These are phyloP conservation scores for Pelargonium citronellum DNA, from an alignment of 441 rosid species.

Conservation along the genomic window DNA sequence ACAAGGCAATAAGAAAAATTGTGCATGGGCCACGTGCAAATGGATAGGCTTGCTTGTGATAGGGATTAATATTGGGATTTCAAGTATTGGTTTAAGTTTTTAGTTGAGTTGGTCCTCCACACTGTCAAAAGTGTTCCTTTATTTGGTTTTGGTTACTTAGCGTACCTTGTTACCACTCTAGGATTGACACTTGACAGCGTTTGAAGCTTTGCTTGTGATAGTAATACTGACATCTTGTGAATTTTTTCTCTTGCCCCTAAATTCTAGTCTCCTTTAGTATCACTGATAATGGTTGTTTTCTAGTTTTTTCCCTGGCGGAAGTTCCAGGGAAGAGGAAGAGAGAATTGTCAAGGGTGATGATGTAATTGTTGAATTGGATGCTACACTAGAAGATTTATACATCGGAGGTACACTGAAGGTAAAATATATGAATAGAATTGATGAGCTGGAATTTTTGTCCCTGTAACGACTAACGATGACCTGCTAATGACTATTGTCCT, in stretches of 20 bases:
- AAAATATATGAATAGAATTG: constrained; percentile 14
- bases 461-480: no score
- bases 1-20: no score
- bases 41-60: no score
- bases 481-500: background rate
- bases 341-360: constrained; percentile 80
- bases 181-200: no score
- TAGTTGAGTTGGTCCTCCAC: no score
- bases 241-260: background rate
- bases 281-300: constrained; percentile 8
- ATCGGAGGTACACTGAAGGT: constrained; percentile 95
- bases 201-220: background rate
- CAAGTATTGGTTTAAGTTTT: no score
- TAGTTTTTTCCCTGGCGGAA: constrained; percentile 76
- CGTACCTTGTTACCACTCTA: no score
- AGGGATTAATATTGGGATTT: no score
- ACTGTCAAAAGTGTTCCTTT: no score
- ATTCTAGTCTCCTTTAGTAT: background rate
- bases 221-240: background rate
- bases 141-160: no score
- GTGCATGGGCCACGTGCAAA: no score
- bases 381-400: constrained; percentile 82
- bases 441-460: background rate
- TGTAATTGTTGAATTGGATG: constrained; percentile 85
- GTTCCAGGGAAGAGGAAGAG: constrained; percentile 81